These are phyloP conservation scores for Stygiomarasmius scandens DNA, from an alignment of 1,284 basidiomycete genomes.

Conservation along the genomic window DNA sequence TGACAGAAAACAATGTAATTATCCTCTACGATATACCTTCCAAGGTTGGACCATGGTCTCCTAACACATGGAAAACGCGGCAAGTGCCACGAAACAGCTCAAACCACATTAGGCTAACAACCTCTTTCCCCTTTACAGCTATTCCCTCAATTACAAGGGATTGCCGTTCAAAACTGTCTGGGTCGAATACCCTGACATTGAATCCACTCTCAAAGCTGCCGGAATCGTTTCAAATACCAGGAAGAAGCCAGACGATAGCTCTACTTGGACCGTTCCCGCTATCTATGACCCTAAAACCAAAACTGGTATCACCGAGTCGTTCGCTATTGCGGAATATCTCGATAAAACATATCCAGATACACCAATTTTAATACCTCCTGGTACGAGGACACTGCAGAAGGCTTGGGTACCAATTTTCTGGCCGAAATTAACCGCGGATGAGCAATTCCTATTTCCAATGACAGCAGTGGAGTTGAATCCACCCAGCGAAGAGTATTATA, in stretches of 20 bases:
- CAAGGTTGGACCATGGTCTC: not conserved
- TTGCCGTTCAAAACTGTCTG: constrained; percentile 12
- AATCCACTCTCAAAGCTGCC: not conserved
- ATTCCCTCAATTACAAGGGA: constrained; percentile 12
- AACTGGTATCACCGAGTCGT: constrained; percentile 29
- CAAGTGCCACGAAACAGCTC: not conserved
- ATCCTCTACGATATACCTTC: constrained; percentile 11
- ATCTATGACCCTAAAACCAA: constrained; percentile 20
- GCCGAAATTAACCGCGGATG: not conserved
- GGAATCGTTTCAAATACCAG: constrained; percentile 30
- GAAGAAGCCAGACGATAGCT: constrained; percentile 15
- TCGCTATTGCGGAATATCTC: constrained; percentile 33
- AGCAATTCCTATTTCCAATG: not conserved
- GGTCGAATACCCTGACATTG: constrained; percentile 13
- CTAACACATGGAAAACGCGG: not conserved
- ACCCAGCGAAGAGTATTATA: constrained; percentile 33
- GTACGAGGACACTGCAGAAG: constrained; percentile 22
- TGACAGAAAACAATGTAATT: not conserved
- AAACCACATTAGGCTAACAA: not conserved
- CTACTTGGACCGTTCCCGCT: constrained; percentile 26
- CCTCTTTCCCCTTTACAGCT: not conserved
- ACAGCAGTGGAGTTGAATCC: constrained; percentile 23
- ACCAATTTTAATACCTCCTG: constrained; percentile 16
- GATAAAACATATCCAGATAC: constrained; percentile 35
- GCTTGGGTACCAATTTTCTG: constrained; percentile 19